These are phyloP conservation scores for Penicillium robsamsonii DNA, from an alignment of 495 filamentous ascomycete genomes.

Conservation along the genomic window DNA sequence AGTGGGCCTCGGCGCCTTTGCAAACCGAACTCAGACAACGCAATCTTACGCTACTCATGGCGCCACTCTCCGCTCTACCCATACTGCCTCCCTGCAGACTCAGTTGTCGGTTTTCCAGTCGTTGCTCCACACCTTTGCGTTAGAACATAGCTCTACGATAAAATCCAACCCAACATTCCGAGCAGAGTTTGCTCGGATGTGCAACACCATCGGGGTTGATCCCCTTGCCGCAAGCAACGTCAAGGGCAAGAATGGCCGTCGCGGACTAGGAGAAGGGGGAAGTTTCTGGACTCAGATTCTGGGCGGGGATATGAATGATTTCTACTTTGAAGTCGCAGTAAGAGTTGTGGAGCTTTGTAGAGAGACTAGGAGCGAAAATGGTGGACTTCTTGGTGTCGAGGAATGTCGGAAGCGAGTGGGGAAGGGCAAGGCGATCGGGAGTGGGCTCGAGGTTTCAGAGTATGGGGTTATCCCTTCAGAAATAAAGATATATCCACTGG, in stretches of 20 bases:
- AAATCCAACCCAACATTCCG: slow-evolving; percentile 92
- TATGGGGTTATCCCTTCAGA: slow-evolving; percentile 27
- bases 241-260: slow-evolving; percentile 49
- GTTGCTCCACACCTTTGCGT: slow-evolving; percentile 87
- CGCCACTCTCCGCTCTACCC: slow-evolving; percentile 71
- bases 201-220: slow-evolving; percentile 93
- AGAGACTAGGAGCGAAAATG: slow-evolving; percentile 84
- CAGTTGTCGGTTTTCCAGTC: slow-evolving; percentile 96
- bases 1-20: slow-evolving; percentile 89
- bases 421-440: slow-evolving; percentile 67
- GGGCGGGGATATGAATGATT: slow-evolving; percentile 90
- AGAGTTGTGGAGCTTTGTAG: slow-evolving; percentile 91
- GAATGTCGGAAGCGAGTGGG: slow-evolving; percentile 75
- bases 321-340: slow-evolving; percentile 95
- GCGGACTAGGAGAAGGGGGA: slow-evolving; percentile 45
- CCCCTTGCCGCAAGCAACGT: slow-evolving; percentile 74
- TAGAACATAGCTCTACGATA: slow-evolving; percentile 91
- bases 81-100: slow-evolving; percentile 78
- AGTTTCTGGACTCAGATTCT: slow-evolving; percentile 93
- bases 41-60: slow-evolving; percentile 89
- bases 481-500: neutral
- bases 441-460: slow-evolving; percentile 68
- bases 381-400: slow-evolving; percentile 79
- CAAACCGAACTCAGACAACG: slow-evolving; percentile 73
- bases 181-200: slow-evolving; percentile 97